Base-by-base conservation (phyloP, 176 grass and related monocot species). In the Oryza meridionalis region DNA sequence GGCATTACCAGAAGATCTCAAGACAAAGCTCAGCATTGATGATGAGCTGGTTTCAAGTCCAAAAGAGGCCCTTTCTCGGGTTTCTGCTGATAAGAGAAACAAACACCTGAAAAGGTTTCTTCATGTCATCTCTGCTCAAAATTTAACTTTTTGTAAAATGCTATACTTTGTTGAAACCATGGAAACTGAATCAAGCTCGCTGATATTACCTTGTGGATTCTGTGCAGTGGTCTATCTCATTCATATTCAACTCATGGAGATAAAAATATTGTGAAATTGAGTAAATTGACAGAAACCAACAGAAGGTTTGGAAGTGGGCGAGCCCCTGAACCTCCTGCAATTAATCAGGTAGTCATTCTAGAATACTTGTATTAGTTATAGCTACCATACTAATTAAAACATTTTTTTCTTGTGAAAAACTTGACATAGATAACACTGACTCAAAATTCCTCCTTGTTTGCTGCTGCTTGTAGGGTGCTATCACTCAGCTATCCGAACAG, bases 1-100 rank as follows among this genome's bases (percentile, higher is more conserved):
- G 96, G 91, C 93, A 32, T 85, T 99, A 81, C 96, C 96, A 86
- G 96, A 99, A 69, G 96, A 99, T 94, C 84, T 99, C 74, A 99
- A 90, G 84, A 96, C 91, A 77, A 95, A 96, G 63, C 89, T 99
- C 62, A 96, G 91, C 51, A 94, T 99, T 83, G 96, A 96, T 53
- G 93, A 99, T 88, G 96, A 99, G 81, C 45, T 90, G 45, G 87
- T 88, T 75, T 91, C 89, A 50, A 99, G 93, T 87, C 96, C 93
- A 77, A 99, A 91, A 78, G 93, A 99, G 69, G 96, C 96, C 19
- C 88, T 99, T 82, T 96, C 91, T 3, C 89, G 91, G 71, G 89
- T 82, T 65, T 96, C 93, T 49, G 96, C 91, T 83, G 91, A 95
- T 76, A 86, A 49, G 91, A 95, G 91, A 83, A 99, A 92, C 86